phyloP scores from a whole-genome alignment of 345 rosid genomes.

The Trapa bicornis region DNA sequence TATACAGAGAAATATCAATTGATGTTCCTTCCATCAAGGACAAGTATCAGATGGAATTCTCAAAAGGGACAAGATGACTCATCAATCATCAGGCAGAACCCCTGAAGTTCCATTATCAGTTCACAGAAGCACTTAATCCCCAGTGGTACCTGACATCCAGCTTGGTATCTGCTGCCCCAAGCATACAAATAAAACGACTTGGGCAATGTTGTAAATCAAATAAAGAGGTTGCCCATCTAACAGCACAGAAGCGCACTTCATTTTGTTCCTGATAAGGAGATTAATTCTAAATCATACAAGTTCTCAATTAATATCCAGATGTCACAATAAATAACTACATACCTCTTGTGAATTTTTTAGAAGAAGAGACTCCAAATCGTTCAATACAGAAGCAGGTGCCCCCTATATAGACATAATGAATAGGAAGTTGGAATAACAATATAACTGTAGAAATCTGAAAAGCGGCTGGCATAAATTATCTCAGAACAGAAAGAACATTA shows the following conservation, averaged over 20 bases:
- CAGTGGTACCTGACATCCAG: constrained; percentile 76
- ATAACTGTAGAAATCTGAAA: not conserved
- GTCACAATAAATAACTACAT: not conserved
- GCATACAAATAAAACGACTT: constrained; percentile 86
- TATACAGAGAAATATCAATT: constrained; percentile 1
- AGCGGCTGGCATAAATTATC: not conserved
- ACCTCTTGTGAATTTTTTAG: constrained; percentile 67
- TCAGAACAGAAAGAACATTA: not conserved
- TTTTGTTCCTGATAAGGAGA: constrained; percentile 58
- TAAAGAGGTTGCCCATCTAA: constrained; percentile 81
- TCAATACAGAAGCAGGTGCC: constrained; percentile 28
- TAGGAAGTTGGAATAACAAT: not conserved
- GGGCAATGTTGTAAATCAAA: constrained; percentile 81
- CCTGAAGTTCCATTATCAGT: not conserved
- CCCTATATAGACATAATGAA: not conserved
- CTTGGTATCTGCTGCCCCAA: constrained; percentile 71
- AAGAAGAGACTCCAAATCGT: constrained; percentile 64
- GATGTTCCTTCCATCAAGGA: not conserved
- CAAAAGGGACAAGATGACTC: not conserved
- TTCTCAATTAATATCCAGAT: not conserved
- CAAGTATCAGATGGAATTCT: not conserved
- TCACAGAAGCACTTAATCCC: not conserved
- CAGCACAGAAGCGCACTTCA: constrained; percentile 89
- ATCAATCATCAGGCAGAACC: not conserved
- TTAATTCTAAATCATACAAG: constrained; percentile 2